Conservation (phyloP, 176 grass and related monocot genomes). For the Oropetium thomaeum region DNA sequence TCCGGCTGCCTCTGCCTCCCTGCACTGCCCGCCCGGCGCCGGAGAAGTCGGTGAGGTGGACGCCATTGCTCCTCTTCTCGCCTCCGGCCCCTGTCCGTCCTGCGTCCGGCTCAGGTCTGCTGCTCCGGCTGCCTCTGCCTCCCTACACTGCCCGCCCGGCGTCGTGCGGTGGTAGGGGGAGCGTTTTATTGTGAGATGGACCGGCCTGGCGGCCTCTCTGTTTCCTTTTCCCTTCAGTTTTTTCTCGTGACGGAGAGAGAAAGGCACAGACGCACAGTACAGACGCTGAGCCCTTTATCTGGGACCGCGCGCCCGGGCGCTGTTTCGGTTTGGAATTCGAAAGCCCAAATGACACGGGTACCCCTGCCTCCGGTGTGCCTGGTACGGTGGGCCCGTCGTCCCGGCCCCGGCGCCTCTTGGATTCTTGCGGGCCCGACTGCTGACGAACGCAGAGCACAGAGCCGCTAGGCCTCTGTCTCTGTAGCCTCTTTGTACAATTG, state of each 20-base stretch:
- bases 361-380: background rate
- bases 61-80: conserved; percentile 18
- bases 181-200: conserved; percentile 42
- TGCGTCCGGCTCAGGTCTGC: too few species aligned
- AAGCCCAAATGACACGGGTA: conserved; percentile 2
- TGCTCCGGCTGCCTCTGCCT: background rate
- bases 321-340: conserved; percentile 34
- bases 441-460: background rate
- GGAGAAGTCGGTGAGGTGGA: background rate
- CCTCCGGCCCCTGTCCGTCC: too few species aligned
- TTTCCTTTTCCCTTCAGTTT: background rate
- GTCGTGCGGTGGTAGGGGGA: conserved; percentile 14
- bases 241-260: background rate
- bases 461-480: too few species aligned
- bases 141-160: background rate
- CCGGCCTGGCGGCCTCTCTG: background rate
- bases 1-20: background rate
- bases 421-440: conserved; percentile 6
- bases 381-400: background rate
- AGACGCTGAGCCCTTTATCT: too few species aligned
- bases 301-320: conserved; percentile 8
- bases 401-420: conserved; percentile 11
- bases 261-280: background rate
- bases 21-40: background rate
- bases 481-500: too few species aligned